Base-by-base conservation (phyloP, 768 basidiomycete genomes). In the Leccinum boreale region DNA sequence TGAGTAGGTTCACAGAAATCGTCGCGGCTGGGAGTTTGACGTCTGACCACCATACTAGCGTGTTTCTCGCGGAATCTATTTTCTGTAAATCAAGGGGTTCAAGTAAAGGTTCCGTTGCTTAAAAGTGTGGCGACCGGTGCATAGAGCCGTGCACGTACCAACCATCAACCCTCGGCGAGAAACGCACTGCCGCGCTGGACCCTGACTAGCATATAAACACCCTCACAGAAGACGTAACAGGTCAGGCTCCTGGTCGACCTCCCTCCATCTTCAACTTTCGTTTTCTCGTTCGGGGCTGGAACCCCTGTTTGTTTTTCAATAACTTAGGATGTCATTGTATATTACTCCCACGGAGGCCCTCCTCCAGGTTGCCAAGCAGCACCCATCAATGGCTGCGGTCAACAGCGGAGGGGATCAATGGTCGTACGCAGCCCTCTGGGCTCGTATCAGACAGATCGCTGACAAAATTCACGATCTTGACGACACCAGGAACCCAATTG, bases 391-490 rank as follows among this genome's bases (percentile, higher is more conserved):
- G 28, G 10, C 29, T 48, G 70, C 68, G 10, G 64, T 71, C 39
- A 64, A 57, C 31, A 50, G 57, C n/a, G 62, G 53, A 59, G 56
- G 39, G 44, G 52, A 60, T 47, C 54, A 61, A 62, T 71, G 70
- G 70, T 66, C 68, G 50, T 71, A 71, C n/a, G 66, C 66, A 48
- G 70, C 66, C 53, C 62, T 71, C n/a, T 71, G 70, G 70, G 61
- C 65, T 53, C 70, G 70, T 48, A 63, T 71, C 55, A 61, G 64
- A 56, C 59, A 62, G 52, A 65, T 71, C 11, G 62, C 69, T 14
- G 62, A 67, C 52, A 56, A 56, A 51, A 62, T 71, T 19, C 28
- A 44, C 39, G 51, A 36, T 33, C 57, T 69, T 42, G 63, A 61
- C 52, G 39, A 50, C 46, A 39, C 59, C 45, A 47, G 62, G 50